Base-by-base conservation (phyloP, 192 early-diverging fungal genomes). In the Podila clonocystis region DNA sequence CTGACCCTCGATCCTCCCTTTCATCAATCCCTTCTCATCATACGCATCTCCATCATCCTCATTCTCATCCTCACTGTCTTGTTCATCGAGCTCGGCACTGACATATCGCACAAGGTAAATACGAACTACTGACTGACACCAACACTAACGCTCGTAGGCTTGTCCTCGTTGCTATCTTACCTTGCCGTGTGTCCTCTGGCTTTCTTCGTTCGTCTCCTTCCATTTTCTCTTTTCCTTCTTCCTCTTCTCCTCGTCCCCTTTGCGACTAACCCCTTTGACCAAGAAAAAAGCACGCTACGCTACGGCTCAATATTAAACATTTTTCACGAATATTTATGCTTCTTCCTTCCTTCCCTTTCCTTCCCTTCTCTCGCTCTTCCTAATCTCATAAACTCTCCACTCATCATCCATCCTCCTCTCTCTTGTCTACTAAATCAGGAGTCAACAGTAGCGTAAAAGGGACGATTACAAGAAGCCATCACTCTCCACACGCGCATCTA, bases 171-270 rank as follows among this genome's bases (percentile, higher is more conserved):
- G 41, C 41, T 45, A 45, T 45, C 13, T 17, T 45, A 11, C 34
- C 41, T 45, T 45, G 2, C 4, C 15, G 41, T 45, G 1, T 41
- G 41, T 13, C 41, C 13, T 41, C 41, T 45, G 34, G 34, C 41
- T 13, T 17, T 12, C 38, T 13, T 41, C 38, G 57, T 6, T 67
- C 29, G 31, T 60, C 20, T 38, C 41, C 65, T 30, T 26, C 29
- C 38, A 22, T 31, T 45, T 19, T 62, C 19, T 48, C 22, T 17
- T 48, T 59, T 26, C 30, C 17, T 41, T 71, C 1, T 13, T 61
- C 61, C 17, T 66, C 41, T 45, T 38, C n/a, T 62, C 70, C 33
- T 68, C 6, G 7, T 68, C 24, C 20, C 30, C 17, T 36, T 12
- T 66, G 17, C 64, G 17, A 19, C 64, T 13, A 52, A 58, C 58